Base-by-base conservation (phyloP, 306 rosid species). In the Carpinus fangiana region DNA sequence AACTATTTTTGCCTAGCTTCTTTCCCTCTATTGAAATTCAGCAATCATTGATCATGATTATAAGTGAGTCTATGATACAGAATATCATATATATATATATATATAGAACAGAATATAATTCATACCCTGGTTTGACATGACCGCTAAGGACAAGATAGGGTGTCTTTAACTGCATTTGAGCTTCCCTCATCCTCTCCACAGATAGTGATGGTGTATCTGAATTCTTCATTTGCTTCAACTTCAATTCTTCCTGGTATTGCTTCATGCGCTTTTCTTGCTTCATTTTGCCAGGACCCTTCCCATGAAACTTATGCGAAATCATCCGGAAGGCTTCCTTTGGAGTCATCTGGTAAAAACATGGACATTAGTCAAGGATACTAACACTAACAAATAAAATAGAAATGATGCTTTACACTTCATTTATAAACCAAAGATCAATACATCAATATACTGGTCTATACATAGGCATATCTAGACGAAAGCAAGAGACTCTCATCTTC, bases 71-170 rank as follows among this genome's bases (percentile, higher is more conserved):
- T 41, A 17, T 66, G 48, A 41, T 38, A 41, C 26, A 66, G n/a
- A 31, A 31, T 31, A 31, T 31, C 34, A 31, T 31, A 31, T 1
- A 31, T 31, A 31, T 31, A 31, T 31, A 31, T 31, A 31, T 31
- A 23, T 31, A 31, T 31, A 31, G 34, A 31, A 31, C 34, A 31
- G 34, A 31, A 48, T n/a, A 46, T 12, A 68, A 76, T 54, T 46
- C 88, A 83, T 93, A 93, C 98, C 98, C 97, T 53, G 96, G 96
- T 84, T 91, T 93, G 48, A 93, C 97, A 81, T 95, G 93, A 51
- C 99, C 96, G 31, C 97, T 95, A 79, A 95, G 98, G 73, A 95
- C 99, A 82, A 95, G 94, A 87, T 95, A 93, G 28, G 98, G 97
- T 8, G 94, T 90, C 86, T 91, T 84, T 73, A 83, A 70, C 73